These are phyloP conservation scores for Vitellaria paradoxa DNA, from an alignment of 179 eudicot genomes.

Conservation along the genomic window DNA sequence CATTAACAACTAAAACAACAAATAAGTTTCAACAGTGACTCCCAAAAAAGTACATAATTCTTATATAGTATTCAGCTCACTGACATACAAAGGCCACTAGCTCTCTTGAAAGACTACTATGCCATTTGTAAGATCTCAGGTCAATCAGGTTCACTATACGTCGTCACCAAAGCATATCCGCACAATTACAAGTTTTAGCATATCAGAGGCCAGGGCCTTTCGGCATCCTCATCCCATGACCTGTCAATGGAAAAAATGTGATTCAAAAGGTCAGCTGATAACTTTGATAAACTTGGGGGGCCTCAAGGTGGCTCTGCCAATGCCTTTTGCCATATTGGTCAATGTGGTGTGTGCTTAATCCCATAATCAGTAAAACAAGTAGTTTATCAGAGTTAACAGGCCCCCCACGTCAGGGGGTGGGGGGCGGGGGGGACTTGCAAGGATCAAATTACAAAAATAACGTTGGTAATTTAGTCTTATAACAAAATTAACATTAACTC, in stretches of 20 bases:
- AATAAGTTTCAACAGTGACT: background rate
- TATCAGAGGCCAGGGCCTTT: background rate
- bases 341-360: too few species aligned
- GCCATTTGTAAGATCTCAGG: constrained; percentile 2
- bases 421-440: too few species aligned
- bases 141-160: background rate
- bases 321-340: too few species aligned
- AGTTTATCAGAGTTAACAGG: too few species aligned
- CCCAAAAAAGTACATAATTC: background rate
- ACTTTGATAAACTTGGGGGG: background rate
- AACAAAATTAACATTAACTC: too few species aligned
- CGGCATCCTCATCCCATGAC: background rate
- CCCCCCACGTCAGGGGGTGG: too few species aligned
- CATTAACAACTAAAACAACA: background rate
- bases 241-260: background rate
- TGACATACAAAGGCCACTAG: background rate
- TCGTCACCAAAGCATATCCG: background rate
- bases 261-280: background rate
- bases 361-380: too few species aligned
- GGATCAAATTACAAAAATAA: too few species aligned
- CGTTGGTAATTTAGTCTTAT: too few species aligned
- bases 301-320: too few species aligned
- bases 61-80: background rate
- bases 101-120: background rate
- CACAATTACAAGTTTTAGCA: background rate